A percentile compares a stretch with the other conserved stretches of the same genome.
Conservation (phyloP, 805 yeast genomes). For the Candida nitratophila region DNA sequence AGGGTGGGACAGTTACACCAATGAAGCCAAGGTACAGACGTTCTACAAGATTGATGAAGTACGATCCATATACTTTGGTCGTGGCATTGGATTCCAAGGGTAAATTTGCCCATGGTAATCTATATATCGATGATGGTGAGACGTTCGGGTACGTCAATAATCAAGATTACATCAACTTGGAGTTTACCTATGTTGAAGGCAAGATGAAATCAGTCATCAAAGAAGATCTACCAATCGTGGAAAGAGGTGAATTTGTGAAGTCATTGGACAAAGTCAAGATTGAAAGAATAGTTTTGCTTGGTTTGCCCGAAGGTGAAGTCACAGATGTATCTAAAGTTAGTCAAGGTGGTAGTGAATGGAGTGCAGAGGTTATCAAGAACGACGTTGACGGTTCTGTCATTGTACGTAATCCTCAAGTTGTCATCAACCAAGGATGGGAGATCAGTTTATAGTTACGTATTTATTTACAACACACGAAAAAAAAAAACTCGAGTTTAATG, state of each 20-base stretch:
- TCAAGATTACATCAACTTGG: conserved; percentile 42
- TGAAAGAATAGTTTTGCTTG: conserved; percentile 50
- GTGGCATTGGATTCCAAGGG: conserved; percentile 48
- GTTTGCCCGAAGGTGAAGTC: conserved; percentile 19
- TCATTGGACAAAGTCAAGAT: conserved; percentile 32
- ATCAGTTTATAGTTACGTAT: too few relatives aligned
- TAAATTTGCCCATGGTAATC: conserved; percentile 42
- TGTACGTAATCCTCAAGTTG: conserved; percentile 46
- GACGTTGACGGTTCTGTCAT: conserved; percentile 12
- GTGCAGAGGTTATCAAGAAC: conserved; percentile 6
- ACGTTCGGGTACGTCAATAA: conserved; percentile 44
- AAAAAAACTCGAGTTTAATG: too few relatives aligned
- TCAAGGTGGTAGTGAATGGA: background rate
- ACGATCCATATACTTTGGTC: conserved; percentile 76
- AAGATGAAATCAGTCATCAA: conserved; percentile 21
- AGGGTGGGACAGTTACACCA: conserved; percentile 73
- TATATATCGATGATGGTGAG: conserved; percentile 85
- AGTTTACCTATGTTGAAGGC: conserved; percentile 32
- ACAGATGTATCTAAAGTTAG: conserved; percentile 6
- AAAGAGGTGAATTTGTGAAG: conserved; percentile 10
- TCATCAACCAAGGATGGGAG: conserved; percentile 40
- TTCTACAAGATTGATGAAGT: conserved; percentile 63
- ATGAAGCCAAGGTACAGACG: conserved; percentile 73
- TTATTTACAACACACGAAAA: too few relatives aligned
- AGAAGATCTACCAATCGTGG: too few relatives aligned